These are phyloP conservation scores for Entomortierella lignicola DNA, from an alignment of 192 early-diverging fungal species.

Conservation along the genomic window DNA sequence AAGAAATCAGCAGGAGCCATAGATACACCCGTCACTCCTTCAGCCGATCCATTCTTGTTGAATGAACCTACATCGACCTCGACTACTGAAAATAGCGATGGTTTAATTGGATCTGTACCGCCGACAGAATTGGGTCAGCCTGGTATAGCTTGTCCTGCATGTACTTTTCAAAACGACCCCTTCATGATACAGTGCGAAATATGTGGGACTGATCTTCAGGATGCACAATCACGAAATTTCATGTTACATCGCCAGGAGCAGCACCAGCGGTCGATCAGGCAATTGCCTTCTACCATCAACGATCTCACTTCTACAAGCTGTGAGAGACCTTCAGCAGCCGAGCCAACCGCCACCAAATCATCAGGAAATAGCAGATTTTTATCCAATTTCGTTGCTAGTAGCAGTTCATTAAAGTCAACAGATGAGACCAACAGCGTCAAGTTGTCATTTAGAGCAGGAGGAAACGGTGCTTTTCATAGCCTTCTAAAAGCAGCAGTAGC, in stretches of 20 bases:
- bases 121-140: not conserved
- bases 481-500: conserved; percentile 72
- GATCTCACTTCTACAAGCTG: not conserved
- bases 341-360: not conserved
- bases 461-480: conserved; percentile 67
- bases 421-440: conserved; percentile 63
- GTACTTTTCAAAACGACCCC: conserved; percentile 91
- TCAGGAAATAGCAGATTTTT: conserved; percentile 14
- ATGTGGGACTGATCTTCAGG: conserved; percentile 76
- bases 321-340: not conserved
- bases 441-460: conserved; percentile 85
- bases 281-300: conserved; percentile 16
- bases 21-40: conserved; percentile 3
- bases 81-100: not conserved
- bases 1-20: conserved; percentile 23
- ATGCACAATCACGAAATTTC: conserved; percentile 25
- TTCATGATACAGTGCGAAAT: conserved; percentile 87
- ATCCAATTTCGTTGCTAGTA: conserved; percentile 9
- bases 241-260: conserved; percentile 45
- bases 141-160: conserved; percentile 72
- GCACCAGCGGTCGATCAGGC: conserved; percentile 42
- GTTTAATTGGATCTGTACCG: not conserved
- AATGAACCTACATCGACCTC: conserved; percentile 1
- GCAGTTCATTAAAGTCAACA: conserved; percentile 11
- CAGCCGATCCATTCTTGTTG: conserved; percentile 23